phyloP scores from a whole-genome alignment of 805 yeast genomes.

The Lachancea thermotolerans region DNA sequence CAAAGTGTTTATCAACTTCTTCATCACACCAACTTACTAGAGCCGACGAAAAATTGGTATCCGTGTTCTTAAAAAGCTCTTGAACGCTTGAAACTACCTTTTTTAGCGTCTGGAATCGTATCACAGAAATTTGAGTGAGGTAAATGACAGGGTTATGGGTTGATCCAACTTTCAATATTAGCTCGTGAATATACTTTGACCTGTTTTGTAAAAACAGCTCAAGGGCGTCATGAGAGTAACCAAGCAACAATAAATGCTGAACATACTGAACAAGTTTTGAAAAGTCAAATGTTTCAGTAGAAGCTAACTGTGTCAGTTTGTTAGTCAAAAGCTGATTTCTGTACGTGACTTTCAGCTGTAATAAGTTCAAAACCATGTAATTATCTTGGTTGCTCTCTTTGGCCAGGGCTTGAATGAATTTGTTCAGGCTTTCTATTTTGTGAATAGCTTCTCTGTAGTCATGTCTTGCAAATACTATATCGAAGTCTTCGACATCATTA shows the following conservation, averaged over 20 bases:
- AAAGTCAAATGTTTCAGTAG: slow-evolving; percentile 26
- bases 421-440: slow-evolving; percentile 30
- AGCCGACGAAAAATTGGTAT: slow-evolving; percentile 40
- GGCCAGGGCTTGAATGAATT: slow-evolving; percentile 14
- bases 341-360: slow-evolving; percentile 29
- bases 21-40: slow-evolving; percentile 74
- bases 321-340: slow-evolving; percentile 30
- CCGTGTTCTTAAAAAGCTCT: slow-evolving; percentile 39
- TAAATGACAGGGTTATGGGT: slow-evolving; percentile 52
- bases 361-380: slow-evolving; percentile 26
- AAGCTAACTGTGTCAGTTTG: slow-evolving; percentile 32
- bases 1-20: slow-evolving; percentile 54
- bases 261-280: slow-evolving; percentile 23
- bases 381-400: slow-evolving; percentile 26
- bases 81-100: slow-evolving; percentile 51
- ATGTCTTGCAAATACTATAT: slow-evolving; percentile 57
- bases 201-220: slow-evolving; percentile 44
- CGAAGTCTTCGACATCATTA: slow-evolving; percentile 61
- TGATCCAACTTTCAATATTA: slow-evolving; percentile 41
- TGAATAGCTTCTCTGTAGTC: slow-evolving; percentile 42
- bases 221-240: slow-evolving; percentile 42
- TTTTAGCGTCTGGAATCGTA: slow-evolving; percentile 53
- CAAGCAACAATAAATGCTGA: slow-evolving; percentile 34
- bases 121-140: slow-evolving; percentile 54
- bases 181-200: slow-evolving; percentile 38